These are phyloP conservation scores for Rhynchospora pubera DNA, from an alignment of 176 grass and related monocot genomes.

Conservation along the genomic window DNA sequence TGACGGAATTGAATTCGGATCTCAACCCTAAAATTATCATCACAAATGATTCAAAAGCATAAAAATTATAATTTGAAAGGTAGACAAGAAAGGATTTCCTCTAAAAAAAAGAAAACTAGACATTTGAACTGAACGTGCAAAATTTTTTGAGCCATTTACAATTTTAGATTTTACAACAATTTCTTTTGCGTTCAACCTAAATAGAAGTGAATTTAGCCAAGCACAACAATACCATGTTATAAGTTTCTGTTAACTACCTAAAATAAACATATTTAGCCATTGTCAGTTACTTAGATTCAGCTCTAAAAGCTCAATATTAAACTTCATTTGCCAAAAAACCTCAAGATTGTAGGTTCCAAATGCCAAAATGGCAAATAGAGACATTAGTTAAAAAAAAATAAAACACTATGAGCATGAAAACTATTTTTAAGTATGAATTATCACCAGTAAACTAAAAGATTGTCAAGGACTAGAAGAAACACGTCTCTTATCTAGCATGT, in stretches of 20 bases:
- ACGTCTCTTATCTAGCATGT: neutral
- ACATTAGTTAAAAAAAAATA: neutral
- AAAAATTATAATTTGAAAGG: neutral
- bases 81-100: neutral
- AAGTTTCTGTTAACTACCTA: neutral
- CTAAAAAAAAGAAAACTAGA: neutral
- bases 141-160: neutral
- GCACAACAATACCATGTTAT: neutral
- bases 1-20: conserved; percentile 97
- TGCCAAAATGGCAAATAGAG: neutral
- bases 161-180: neutral
- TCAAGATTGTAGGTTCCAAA: neutral
- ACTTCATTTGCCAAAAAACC: neutral
- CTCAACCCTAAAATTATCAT: conserved; percentile 60
- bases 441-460: neutral
- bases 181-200: neutral
- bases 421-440: neutral
- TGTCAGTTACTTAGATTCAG: neutral
- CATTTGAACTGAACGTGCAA: neutral
- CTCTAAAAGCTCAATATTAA: neutral
- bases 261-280: neutral
- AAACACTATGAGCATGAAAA: neutral
- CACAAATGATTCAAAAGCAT: neutral
- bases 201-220: neutral
- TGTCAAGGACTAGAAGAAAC: neutral